A percentile compares a stretch with the other conserved stretches of the same genome.
Evolutionary conservation across 2,329 filamentous ascomycete species (phyloP).

Genomic region (Microdochium bolleyi): DNA sequence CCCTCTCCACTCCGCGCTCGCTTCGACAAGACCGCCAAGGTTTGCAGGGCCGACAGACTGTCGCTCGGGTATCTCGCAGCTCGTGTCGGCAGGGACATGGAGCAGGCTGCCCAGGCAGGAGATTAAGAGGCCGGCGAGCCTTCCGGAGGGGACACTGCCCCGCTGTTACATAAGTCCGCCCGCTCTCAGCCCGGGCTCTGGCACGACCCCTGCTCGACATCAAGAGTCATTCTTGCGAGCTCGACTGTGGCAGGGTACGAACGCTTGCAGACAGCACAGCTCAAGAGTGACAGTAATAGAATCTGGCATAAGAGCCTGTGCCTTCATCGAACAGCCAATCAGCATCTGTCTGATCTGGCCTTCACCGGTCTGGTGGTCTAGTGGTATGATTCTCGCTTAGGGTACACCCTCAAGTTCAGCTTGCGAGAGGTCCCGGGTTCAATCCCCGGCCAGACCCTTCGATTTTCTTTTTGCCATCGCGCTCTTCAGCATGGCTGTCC

Average conservation of each 20-base stretch:
- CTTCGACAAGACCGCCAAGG: neutral
- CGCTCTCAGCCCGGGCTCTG: neutral
- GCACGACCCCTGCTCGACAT: neutral
- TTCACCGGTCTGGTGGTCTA: slow-evolving; percentile 45
- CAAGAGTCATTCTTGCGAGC: neutral
- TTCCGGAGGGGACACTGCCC: neutral
- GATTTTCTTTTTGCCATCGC: no score
- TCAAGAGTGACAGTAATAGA: neutral
- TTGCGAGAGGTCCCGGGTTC: slow-evolving; percentile 23
- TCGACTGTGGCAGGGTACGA: neutral
- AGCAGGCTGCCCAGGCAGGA: neutral
- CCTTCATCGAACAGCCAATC: neutral
- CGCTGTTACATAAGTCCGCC: neutral
- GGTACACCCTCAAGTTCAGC: slow-evolving; percentile 23
- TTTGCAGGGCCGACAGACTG: neutral
- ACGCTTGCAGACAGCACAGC: neutral
- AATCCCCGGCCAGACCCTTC: slow-evolving; percentile 15
- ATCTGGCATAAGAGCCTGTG: neutral
- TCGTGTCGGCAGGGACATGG: neutral
- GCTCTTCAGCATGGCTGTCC: no score
- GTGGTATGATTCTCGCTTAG: slow-evolving; percentile 68
- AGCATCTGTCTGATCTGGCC: neutral
- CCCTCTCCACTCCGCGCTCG: neutral
- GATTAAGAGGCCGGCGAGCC: neutral
- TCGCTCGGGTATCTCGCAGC: neutral